Evolutionary conservation across 306 rosid genomes (phyloP).

Genomic region (Arachis stenosperma): DNA sequence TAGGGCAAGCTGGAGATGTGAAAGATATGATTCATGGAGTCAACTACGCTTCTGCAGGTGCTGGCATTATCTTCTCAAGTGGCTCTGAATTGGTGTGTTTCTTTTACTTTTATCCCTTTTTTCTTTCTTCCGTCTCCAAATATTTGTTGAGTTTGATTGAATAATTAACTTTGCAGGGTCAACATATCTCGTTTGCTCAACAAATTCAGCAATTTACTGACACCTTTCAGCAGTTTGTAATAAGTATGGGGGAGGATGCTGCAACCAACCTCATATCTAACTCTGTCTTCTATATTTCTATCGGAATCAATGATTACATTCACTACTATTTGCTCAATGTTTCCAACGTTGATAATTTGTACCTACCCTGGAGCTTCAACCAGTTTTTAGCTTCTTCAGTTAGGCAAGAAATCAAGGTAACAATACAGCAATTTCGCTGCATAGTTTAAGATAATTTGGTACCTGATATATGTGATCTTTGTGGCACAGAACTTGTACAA

Average conservation of each 20-base stretch:
- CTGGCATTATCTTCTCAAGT: slow-evolving; percentile 81
- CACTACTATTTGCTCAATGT: slow-evolving; percentile 80
- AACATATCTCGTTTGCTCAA: slow-evolving; percentile 73
- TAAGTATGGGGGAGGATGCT: slow-evolving; percentile 70
- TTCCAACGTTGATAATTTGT: slow-evolving; percentile 69
- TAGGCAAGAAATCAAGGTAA: slow-evolving; percentile 65
- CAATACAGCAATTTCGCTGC: background rate
- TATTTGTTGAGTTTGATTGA: background rate
- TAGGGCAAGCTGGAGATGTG: slow-evolving; percentile 64
- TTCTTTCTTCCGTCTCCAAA: background rate
- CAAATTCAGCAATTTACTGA: slow-evolving; percentile 89
- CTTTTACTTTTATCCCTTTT: slow-evolving; percentile 6
- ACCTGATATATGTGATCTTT: slow-evolving; percentile 27
- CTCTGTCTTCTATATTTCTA: slow-evolving; percentile 73
- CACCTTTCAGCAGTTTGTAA: slow-evolving; percentile 67
- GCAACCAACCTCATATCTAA: slow-evolving; percentile 55
- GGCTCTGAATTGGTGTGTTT: slow-evolving; percentile 83
- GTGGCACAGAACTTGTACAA: slow-evolving; percentile 74
- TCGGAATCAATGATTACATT: slow-evolving; percentile 91
- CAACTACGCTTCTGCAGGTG: slow-evolving; percentile 92
- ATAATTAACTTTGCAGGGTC: slow-evolving; percentile 61
- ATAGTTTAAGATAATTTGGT: slow-evolving; percentile 4
- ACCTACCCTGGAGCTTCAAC: slow-evolving; percentile 77
- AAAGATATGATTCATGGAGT: slow-evolving; percentile 77
- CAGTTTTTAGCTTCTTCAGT: slow-evolving; percentile 71